phyloP scores from a whole-genome alignment of 805 yeast genomes.

The Pichia insulana region DNA sequence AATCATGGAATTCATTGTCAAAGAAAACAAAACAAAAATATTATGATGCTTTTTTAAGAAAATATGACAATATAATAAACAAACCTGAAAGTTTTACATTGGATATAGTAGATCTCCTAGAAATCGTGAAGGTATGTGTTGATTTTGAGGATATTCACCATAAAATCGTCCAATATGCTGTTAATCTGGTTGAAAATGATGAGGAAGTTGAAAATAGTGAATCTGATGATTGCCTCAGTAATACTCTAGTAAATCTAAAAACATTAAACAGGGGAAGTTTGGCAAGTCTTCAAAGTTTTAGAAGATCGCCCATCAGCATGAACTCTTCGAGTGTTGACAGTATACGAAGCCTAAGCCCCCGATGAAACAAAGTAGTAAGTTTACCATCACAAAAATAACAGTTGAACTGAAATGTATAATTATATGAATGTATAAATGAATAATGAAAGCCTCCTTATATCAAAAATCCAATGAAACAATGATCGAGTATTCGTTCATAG shows the following conservation, averaged over 20 bases:
- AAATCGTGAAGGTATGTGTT: slow-evolving; percentile 20
- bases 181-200: slow-evolving; percentile 10
- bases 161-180: slow-evolving; percentile 17
- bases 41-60: slow-evolving; percentile 25
- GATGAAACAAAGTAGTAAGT: too few species aligned
- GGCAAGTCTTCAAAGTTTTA: too few species aligned
- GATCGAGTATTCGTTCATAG: slow-evolving; percentile 69
- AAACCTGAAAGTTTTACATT: slow-evolving; percentile 12
- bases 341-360: not conserved
- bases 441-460: not conserved
- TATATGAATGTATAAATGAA: not conserved
- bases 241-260: too few species aligned
- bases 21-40: slow-evolving; percentile 18
- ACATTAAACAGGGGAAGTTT: too few species aligned
- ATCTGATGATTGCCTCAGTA: not conserved
- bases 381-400: too few species aligned
- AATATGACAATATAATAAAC: slow-evolving; percentile 19
- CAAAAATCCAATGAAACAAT: slow-evolving; percentile 64
- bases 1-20: slow-evolving; percentile 20
- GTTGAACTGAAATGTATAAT: not conserved
- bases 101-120: slow-evolving; percentile 15
- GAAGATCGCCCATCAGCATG: too few species aligned
- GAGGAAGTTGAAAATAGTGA: slow-evolving; percentile 5
- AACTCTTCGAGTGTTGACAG: not conserved
- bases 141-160: slow-evolving; percentile 19